A percentile compares a stretch with the other conserved stretches of the same genome.
Evolutionary conservation across 2,329 filamentous ascomycete genomes (phyloP).

Genomic region (Pyricularia sp.): DNA sequence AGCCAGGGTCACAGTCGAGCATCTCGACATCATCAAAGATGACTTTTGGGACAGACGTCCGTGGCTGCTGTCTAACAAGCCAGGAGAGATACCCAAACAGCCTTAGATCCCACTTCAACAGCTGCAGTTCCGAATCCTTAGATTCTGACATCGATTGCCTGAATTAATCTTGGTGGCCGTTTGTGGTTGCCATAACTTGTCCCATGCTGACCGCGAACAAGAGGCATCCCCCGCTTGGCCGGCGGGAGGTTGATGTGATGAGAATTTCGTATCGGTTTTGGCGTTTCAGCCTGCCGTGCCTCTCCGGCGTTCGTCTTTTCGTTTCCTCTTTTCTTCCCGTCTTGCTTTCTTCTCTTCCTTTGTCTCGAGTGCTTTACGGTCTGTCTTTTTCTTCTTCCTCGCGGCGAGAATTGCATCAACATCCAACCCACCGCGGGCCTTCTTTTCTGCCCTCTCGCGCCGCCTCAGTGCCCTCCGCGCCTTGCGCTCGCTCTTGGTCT

Average conservation of each 20-base stretch:
- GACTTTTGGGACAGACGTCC: slow-evolving; percentile 85
- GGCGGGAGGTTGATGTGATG: background rate
- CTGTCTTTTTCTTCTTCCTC: slow-evolving; percentile 5
- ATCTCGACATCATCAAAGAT: slow-evolving; percentile 91
- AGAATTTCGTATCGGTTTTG: background rate
- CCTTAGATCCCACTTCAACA: slow-evolving; percentile 18
- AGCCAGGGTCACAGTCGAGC: slow-evolving; percentile 70
- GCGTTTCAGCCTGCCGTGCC: slow-evolving; percentile 21
- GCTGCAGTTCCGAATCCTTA: background rate
- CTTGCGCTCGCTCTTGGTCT: slow-evolving; percentile 21
- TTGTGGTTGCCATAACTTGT: slow-evolving; percentile 13
- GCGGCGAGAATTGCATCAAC: slow-evolving; percentile 3
- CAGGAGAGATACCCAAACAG: slow-evolving; percentile 60
- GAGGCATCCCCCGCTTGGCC: background rate
- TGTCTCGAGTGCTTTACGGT: slow-evolving; percentile 10
- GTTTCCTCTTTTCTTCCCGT: slow-evolving; percentile 23
- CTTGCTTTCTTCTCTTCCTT: slow-evolving; percentile 23
- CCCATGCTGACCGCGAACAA: background rate
- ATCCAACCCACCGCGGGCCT: slow-evolving; percentile 23
- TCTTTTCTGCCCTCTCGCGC: slow-evolving; percentile 16
- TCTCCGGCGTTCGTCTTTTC: slow-evolving; percentile 16
- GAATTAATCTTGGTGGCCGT: background rate
- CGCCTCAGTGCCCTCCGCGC: slow-evolving; percentile 26
- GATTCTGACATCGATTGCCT: background rate
- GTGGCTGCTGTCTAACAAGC: slow-evolving; percentile 71